Conservation (phyloP, 2,329 filamentous ascomycete species). For the Fusarium napiforme region DNA sequence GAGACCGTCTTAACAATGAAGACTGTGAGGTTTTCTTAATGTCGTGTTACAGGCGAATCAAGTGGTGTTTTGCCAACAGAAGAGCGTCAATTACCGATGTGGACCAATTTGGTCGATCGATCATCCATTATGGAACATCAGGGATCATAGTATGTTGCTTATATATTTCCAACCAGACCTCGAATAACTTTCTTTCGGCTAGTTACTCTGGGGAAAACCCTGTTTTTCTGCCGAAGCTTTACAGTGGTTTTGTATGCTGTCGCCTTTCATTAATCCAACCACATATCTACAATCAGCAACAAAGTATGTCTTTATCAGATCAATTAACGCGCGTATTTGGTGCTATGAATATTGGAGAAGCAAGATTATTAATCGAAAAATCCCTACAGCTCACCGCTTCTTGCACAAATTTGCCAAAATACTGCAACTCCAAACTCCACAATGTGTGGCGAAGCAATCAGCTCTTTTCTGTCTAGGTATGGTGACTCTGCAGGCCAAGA, state of each 20-base stretch:
- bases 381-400: accelerated
- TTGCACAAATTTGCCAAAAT: neutral
- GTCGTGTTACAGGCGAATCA: neutral
- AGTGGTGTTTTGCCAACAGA: neutral
- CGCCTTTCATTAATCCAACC: neutral
- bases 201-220: accelerated
- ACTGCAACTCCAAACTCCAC: accelerated
- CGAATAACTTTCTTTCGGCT: accelerated
- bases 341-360: accelerated
- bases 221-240: accelerated
- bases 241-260: accelerated
- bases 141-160: neutral
- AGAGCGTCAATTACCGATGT: neutral
- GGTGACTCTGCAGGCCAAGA: neutral
- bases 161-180: accelerated
- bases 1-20: accelerated
- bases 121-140: neutral
- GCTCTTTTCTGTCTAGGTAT: neutral
- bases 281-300: accelerated
- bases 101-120: accelerated
- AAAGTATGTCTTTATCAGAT: neutral
- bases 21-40: accelerated
- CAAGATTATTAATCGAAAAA: accelerated
- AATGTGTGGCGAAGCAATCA: accelerated
- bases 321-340: accelerated